These are phyloP conservation scores for Tolypocladium paradoxum DNA, from an alignment of 2,329 filamentous ascomycete species.

Conservation along the genomic window DNA sequence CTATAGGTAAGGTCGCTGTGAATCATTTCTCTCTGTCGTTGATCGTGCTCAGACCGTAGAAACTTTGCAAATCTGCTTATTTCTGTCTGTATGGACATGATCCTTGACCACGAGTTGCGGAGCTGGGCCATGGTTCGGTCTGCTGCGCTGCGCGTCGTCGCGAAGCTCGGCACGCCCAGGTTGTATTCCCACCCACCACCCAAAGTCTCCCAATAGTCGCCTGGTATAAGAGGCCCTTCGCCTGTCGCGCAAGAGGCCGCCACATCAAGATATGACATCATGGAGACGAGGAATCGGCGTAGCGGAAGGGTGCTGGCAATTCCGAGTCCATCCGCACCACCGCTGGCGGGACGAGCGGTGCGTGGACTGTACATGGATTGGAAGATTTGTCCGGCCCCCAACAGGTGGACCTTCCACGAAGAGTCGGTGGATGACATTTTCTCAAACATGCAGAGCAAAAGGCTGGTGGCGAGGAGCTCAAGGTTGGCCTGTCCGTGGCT, in stretches of 20 bases:
- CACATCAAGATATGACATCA: slow-evolving; percentile 26
- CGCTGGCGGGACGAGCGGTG: neutral
- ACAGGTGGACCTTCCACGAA: slow-evolving; percentile 26
- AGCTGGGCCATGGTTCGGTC: slow-evolving; percentile 7
- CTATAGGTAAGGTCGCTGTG: slow-evolving; percentile 3
- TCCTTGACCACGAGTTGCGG: slow-evolving; percentile 7
- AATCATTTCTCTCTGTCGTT: slow-evolving; percentile 3
- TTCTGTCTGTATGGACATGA: slow-evolving; percentile 10
- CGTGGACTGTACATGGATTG: slow-evolving; percentile 7
- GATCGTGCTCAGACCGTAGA: neutral
- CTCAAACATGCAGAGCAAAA: slow-evolving; percentile 8
- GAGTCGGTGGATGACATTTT: slow-evolving; percentile 9
- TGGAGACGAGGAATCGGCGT: slow-evolving; percentile 22
- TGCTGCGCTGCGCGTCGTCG: neutral
- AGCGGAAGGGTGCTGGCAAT: slow-evolving; percentile 2
- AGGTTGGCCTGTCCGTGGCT: slow-evolving; percentile 13
- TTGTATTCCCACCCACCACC: slow-evolving; percentile 25
- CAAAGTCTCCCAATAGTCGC: slow-evolving; percentile 26
- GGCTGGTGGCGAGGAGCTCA: slow-evolving; percentile 11
- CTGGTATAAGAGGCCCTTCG: slow-evolving; percentile 23
- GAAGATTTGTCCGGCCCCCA: slow-evolving; percentile 26
- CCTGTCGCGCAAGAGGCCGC: slow-evolving; percentile 25
- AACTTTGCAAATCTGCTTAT: slow-evolving; percentile 7
- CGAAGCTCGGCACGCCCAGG: slow-evolving; percentile 8
- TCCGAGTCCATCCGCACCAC: neutral